phyloP scores from a whole-genome alignment of 768 basidiomycete genomes.

The Lyophyllum shimeji region DNA sequence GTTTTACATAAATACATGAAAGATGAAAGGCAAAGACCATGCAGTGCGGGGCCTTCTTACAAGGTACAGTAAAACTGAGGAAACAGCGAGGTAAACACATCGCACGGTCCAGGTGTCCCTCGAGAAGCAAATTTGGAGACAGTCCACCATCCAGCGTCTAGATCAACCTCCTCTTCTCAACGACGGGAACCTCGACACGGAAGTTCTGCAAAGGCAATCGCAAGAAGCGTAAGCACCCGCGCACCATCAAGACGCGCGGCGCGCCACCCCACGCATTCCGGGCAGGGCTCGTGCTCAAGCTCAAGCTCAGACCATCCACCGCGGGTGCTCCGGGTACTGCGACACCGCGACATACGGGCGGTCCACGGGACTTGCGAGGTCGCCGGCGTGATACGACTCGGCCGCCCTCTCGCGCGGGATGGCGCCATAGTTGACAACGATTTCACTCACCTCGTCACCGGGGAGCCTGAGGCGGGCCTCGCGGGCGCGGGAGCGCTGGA shows the following conservation, averaged over 20 bases:
- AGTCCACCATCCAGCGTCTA: neutral
- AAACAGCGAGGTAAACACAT: neutral
- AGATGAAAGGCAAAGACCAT: neutral
- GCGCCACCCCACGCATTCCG: neutral
- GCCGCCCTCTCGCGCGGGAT: slow-evolving; percentile 22
- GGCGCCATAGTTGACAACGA: slow-evolving; percentile 37
- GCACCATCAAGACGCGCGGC: neutral
- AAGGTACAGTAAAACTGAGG: neutral
- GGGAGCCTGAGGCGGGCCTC: slow-evolving; percentile 40
- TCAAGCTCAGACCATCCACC: slow-evolving; percentile 33
- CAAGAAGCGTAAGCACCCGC: neutral
- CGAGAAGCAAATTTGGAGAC: neutral
- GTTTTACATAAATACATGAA: neutral
- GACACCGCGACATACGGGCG: slow-evolving; percentile 16
- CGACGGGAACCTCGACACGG: slow-evolving; percentile 9
- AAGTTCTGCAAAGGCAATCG: slow-evolving; percentile 5
- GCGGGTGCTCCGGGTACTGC: slow-evolving; percentile 33
- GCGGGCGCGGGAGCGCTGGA: slow-evolving; percentile 39
- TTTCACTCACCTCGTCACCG: slow-evolving; percentile 51
- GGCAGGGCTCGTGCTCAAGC: neutral
- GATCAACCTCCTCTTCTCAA: slow-evolving; percentile 17
- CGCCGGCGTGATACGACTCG: slow-evolving; percentile 15
- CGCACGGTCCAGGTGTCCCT: neutral
- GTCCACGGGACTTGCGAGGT: neutral
- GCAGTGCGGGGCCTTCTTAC: neutral